These are phyloP conservation scores for Ogataea nakhonphanomensis DNA, from an alignment of 805 yeast genomes.

Conservation along the genomic window DNA sequence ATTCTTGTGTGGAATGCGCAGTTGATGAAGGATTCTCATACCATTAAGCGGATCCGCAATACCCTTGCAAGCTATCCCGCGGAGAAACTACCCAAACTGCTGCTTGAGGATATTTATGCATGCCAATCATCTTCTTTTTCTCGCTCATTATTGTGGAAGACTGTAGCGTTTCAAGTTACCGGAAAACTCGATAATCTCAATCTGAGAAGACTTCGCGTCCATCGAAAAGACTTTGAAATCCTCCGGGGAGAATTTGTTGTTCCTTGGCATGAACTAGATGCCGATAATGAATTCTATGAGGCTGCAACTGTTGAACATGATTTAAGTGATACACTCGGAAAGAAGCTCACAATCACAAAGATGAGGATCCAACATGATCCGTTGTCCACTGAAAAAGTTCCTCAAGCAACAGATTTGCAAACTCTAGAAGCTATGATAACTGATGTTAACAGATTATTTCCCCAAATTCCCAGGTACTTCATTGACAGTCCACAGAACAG, in stretches of 20 bases:
- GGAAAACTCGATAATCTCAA: conserved; percentile 13
- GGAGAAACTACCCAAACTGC: conserved; percentile 6
- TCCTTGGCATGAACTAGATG: conserved; percentile 34
- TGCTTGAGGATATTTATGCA: conserved; percentile 3
- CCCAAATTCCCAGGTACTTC: conserved; percentile 35
- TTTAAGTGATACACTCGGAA: conserved; percentile 21
- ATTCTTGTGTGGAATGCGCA: neutral
- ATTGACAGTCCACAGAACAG: conserved; percentile 27
- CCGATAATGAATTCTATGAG: conserved; percentile 24
- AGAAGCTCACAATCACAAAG: conserved; percentile 14
- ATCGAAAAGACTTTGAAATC: conserved; percentile 20
- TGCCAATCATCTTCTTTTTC: conserved; percentile 19
- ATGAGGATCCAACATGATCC: conserved; percentile 24
- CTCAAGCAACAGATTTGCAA: conserved; percentile 34
- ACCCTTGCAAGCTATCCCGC: conserved; percentile 3
- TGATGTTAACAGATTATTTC: conserved; percentile 52
- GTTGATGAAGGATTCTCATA: conserved; percentile 4
- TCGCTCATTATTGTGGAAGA: conserved; percentile 26
- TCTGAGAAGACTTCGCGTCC: conserved; percentile 16
- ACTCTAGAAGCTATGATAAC: conserved; percentile 42
- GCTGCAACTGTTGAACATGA: conserved; percentile 21
- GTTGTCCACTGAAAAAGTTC: conserved; percentile 1
- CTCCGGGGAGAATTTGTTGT: conserved; percentile 26
- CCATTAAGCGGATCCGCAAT: conserved; percentile 5
- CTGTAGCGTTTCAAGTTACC: conserved; percentile 12